phyloP scores from a whole-genome alignment of 495 filamentous ascomycete species.

The Margaritispora aquatica region DNA sequence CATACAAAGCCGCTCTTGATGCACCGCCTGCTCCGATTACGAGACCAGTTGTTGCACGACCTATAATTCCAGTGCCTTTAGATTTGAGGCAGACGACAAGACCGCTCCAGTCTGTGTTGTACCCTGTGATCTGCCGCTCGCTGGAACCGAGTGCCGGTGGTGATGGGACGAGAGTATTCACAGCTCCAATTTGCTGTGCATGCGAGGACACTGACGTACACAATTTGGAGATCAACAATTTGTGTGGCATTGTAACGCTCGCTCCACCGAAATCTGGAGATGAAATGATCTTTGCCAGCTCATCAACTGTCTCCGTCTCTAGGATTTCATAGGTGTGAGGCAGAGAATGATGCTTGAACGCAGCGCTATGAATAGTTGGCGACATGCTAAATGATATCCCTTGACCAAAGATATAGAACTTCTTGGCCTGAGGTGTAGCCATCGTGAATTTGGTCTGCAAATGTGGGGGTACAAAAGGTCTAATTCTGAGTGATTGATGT shows the following conservation, averaged over 20 bases:
- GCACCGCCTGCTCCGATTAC: constrained; percentile 95
- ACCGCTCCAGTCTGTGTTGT: constrained; percentile 93
- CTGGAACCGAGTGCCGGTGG: constrained; percentile 23
- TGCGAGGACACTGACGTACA: constrained; percentile 71
- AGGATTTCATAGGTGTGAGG: constrained; percentile 71
- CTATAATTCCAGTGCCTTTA: constrained; percentile 7
- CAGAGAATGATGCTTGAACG: constrained; percentile 72
- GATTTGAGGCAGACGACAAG: constrained; percentile 70
- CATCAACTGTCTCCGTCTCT: constrained; percentile 59
- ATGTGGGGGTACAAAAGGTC: background rate
- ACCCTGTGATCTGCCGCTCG: constrained; percentile 55
- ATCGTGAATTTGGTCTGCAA: background rate
- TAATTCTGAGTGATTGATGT: too few relatives aligned
- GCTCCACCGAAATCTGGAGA: constrained; percentile 66
- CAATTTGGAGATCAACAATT: constrained; percentile 72
- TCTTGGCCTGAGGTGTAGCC: background rate
- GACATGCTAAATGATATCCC: constrained; percentile 73
- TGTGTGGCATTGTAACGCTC: constrained; percentile 89
- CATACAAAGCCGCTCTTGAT: constrained; percentile 81
- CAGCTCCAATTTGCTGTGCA: constrained; percentile 76
- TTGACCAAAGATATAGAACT: constrained; percentile 59
- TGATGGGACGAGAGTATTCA: constrained; percentile 82
- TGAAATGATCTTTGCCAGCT: constrained; percentile 43
- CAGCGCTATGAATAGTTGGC: constrained; percentile 77
- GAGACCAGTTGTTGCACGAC: constrained; percentile 38